Base-by-base conservation (phyloP, 106 monocot genomes). In the Platanthera zijinensis region DNA sequence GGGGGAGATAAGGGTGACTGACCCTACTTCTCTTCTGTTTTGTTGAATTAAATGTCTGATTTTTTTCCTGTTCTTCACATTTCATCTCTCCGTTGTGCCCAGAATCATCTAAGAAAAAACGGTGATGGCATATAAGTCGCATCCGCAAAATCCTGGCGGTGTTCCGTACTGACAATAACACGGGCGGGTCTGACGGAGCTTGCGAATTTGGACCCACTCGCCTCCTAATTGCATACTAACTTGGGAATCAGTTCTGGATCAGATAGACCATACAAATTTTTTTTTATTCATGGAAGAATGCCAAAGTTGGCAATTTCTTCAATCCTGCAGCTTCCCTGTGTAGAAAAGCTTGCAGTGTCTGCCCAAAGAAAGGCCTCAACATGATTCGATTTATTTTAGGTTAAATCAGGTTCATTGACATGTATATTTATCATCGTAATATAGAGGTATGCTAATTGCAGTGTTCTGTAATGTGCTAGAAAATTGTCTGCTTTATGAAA, bases 91-190 rank as follows among this genome's bases (percentile, higher is more conserved):
- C 39, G 1, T 3, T 39, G 39, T 39, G 39, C n/a, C 45, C 70
- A 70, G 70, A 46, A 5, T 15, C 48, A n/a, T 70, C 70, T 69
- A 70, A 39, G 48, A 70, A 70, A 70, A 25, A 46, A 70, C 46
- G 70, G 2, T 48, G 48, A 10, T 17, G 17, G 48, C 17, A 17
- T 47, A 70, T 70, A 70, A 39, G 2, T 5, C 11, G 66, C 32
- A 48, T 15, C 10, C n/a, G 17, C 15, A 70, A 25, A 70, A 18
- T 48, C 25, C 6, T 32, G 45, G 48, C 4, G 70, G 70, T 7
- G 70, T 70, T 70, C 5, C 70, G 13, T 67, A 28, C 10, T 22
- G 18, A 63, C n/a, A 63, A 63, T 21, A 7, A 5, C 63, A 14
- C 19, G 22, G 22, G 63, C 63, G 22, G 25, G 18, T 66, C 12